These are phyloP conservation scores for Ascochyta koolunga DNA, from an alignment of 2,329 filamentous ascomycete genomes.

Conservation along the genomic window DNA sequence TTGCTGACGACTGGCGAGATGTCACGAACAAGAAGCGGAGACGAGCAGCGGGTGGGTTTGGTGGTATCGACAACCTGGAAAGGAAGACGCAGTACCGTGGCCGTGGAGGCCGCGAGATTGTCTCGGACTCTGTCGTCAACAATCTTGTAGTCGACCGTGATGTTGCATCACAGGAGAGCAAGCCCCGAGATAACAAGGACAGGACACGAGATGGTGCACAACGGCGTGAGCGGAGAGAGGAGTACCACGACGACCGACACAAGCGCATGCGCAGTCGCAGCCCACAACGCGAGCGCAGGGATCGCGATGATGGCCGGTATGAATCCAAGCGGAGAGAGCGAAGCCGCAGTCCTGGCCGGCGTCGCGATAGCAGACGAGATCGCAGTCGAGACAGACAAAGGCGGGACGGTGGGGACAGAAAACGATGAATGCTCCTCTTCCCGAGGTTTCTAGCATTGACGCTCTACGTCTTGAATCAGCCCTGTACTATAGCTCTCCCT, in stretches of 20 bases:
- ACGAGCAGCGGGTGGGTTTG: conserved; percentile 74
- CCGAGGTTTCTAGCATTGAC: not conserved
- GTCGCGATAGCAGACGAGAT: conserved; percentile 45
- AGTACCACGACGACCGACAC: conserved; percentile 48
- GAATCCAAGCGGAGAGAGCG: conserved; percentile 34
- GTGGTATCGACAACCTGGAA: conserved; percentile 85
- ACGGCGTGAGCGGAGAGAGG: conserved; percentile 39
- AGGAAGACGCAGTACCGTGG: conserved; percentile 81
- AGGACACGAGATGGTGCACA: conserved; percentile 50
- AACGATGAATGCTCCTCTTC: conserved; percentile 19
- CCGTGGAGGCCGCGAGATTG: conserved; percentile 35
- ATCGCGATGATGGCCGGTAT: conserved; percentile 40
- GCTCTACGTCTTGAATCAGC: not conserved
- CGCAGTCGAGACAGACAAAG: conserved; percentile 50
- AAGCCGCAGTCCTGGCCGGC: conserved; percentile 36
- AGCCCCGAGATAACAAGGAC: conserved; percentile 23
- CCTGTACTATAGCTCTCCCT: conserved; percentile 1
- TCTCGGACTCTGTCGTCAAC: conserved; percentile 41
- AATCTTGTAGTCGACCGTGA: conserved; percentile 40
- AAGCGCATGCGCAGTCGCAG: conserved; percentile 47
- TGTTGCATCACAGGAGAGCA: conserved; percentile 16
- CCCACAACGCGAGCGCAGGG: conserved; percentile 38
- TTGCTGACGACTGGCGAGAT: conserved; percentile 88
- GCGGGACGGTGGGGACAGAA: conserved; percentile 47
- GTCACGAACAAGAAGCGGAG: conserved; percentile 81